phyloP scores from a whole-genome alignment of 495 filamentous ascomycete genomes.

The Penicillium fimorum region DNA sequence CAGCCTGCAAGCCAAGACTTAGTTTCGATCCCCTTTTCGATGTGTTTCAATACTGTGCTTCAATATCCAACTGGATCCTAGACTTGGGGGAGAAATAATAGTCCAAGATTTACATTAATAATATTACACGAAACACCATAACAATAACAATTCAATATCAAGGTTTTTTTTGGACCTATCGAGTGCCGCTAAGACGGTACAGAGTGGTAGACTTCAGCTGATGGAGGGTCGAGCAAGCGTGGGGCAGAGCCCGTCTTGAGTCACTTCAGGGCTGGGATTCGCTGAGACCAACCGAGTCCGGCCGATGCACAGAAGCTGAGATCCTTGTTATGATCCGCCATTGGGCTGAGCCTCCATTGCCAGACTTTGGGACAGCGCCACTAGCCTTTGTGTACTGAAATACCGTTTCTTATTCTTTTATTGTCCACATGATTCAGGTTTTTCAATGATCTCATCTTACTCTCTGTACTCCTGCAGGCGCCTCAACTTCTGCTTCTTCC shows the following conservation, averaged over 20 bases:
- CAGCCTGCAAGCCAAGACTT: constrained; percentile 8
- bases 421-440: not conserved
- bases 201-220: constrained; percentile 27
- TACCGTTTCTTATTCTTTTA: not conserved
- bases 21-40: not conserved
- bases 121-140: constrained; percentile 4
- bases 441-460: constrained; percentile 26
- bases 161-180: constrained; percentile 21
- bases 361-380: constrained; percentile 27
- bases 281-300: constrained; percentile 22
- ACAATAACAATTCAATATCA: constrained; percentile 9
- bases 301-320: constrained; percentile 26
- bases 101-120: not conserved
- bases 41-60: constrained; percentile 4
- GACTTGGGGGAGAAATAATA: not conserved
- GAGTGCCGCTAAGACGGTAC: constrained; percentile 14
- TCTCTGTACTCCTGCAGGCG: not conserved
- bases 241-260: constrained; percentile 27
- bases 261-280: constrained; percentile 29
- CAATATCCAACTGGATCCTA: not conserved
- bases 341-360: constrained; percentile 30
- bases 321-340: constrained; percentile 33
- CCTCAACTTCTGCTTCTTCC: not conserved
- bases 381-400: constrained; percentile 10
- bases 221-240: constrained; percentile 34